These are phyloP conservation scores for Xylaria digitata DNA, from an alignment of 2,329 filamentous ascomycete species.

Conservation along the genomic window DNA sequence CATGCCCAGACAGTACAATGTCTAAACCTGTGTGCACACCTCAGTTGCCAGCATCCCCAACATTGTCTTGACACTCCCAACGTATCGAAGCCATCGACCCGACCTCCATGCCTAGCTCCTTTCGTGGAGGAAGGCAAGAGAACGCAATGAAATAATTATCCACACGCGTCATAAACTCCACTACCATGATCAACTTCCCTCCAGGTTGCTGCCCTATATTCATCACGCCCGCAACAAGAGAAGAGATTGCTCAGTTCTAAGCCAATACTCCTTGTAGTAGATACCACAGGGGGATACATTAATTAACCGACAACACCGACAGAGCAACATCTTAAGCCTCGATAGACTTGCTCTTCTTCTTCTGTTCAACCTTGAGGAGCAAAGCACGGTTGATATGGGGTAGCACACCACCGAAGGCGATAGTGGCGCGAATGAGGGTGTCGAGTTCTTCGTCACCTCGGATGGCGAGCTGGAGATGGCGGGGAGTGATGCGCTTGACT, in stretches of 20 bases:
- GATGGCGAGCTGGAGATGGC: constrained; percentile 97
- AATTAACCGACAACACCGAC: constrained; percentile 27
- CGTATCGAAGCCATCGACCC: constrained; percentile 5
- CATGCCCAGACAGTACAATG: constrained; percentile 20
- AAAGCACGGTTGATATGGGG: constrained; percentile 99
- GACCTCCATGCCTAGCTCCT: not conserved
- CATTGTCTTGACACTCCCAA: constrained; percentile 7
- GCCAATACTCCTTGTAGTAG: constrained; percentile 22
- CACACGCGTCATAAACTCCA: constrained; percentile 28
- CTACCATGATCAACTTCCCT: constrained; percentile 13
- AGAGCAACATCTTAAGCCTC: constrained; percentile 54
- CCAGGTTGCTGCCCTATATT: constrained; percentile 6
- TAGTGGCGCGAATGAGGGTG: constrained; percentile 95
- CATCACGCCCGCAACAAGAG: constrained; percentile 25
- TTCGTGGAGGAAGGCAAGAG: constrained; percentile 18
- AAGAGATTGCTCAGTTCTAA: constrained; percentile 15
- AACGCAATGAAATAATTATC: constrained; percentile 29
- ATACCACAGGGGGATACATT: constrained; percentile 26
- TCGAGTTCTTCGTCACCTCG: constrained; percentile 98
- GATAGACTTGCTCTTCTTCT: constrained; percentile 81
- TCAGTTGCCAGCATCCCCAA: constrained; percentile 15
- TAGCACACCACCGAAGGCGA: constrained; percentile 97
- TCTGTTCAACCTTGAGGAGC: constrained; percentile 94
- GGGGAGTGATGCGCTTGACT: constrained; percentile 99
- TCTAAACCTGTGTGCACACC: constrained; percentile 26